Conservation (phyloP, 345 rosid genomes). For the Erucastrum elatum region DNA sequence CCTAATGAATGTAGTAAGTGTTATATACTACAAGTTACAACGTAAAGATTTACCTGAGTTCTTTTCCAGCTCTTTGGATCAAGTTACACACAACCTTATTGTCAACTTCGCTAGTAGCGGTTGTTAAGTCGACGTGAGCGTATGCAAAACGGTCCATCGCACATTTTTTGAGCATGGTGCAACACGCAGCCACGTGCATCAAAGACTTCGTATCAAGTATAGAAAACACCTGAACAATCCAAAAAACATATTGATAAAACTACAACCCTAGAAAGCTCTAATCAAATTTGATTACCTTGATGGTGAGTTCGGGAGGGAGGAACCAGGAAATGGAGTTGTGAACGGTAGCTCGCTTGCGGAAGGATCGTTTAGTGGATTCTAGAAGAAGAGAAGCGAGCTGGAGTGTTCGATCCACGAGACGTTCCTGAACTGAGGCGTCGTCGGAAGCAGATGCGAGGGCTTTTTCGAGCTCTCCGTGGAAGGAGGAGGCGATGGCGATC, state of each 20-base stretch:
- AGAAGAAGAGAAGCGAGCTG: constrained; percentile 61
- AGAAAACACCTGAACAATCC: constrained; percentile 63
- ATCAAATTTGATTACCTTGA: constrained; percentile 47
- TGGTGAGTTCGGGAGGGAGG: constrained; percentile 77
- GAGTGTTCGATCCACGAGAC: constrained; percentile 64
- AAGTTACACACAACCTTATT: constrained; percentile 71
- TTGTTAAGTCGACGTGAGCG: constrained; percentile 68
- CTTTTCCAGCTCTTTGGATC: constrained; percentile 85
- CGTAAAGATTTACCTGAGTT: constrained; percentile 49
- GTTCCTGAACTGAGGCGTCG: constrained; percentile 52
- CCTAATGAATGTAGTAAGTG: background rate
- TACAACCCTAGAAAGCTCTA: background rate
- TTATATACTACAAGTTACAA: background rate
- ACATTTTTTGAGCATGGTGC: constrained; percentile 79
- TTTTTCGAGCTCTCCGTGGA: constrained; percentile 67
- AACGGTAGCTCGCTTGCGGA: constrained; percentile 62
- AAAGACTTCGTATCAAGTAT: constrained; percentile 85
- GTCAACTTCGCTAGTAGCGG: constrained; percentile 63
- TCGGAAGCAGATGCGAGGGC: constrained; percentile 36
- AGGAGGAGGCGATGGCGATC: constrained; percentile 52
- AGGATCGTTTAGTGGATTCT: constrained; percentile 62
- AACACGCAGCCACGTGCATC: constrained; percentile 69
- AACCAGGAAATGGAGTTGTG: constrained; percentile 71
- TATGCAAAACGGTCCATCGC: constrained; percentile 83
- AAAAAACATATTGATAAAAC: background rate